These are phyloP conservation scores for Elongisporangium undulatum DNA, from an alignment of 352 stramenopile species.

Conservation along the genomic window DNA sequence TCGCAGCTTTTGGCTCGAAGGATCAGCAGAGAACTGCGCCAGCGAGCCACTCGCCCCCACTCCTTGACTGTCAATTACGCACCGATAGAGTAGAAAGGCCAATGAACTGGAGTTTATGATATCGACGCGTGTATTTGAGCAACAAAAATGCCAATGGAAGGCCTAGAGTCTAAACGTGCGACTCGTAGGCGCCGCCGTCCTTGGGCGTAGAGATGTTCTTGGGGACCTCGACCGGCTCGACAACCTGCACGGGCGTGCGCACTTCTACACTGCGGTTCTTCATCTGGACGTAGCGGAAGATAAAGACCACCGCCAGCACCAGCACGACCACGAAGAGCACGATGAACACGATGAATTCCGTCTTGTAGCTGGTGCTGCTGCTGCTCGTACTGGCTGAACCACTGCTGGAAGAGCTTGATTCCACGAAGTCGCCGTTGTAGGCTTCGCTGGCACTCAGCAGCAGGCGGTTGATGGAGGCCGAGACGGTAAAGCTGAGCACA, in stretches of 20 bases:
- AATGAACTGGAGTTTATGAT: background rate
- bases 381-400: constrained; percentile 6
- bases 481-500: constrained; percentile 20
- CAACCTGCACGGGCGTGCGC: constrained; percentile 6
- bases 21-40: constrained; percentile 13
- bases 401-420: constrained; percentile 10
- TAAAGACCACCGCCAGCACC: constrained; percentile 17
- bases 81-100: background rate
- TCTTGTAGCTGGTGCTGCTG: constrained; percentile 24
- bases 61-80: background rate
- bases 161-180: background rate
- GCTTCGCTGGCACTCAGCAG: constrained; percentile 32
- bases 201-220: background rate
- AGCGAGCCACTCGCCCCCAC: background rate
- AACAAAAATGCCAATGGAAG: background rate
- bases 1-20: constrained; percentile 24
- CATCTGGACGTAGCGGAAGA: constrained; percentile 18
- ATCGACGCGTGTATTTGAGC: background rate
- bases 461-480: constrained; percentile 1
- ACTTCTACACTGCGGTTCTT: constrained; percentile 9
- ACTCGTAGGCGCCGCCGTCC: background rate
- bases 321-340: constrained; percentile 28
- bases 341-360: constrained; percentile 38
- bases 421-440: constrained; percentile 33
- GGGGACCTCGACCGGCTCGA: background rate